Conservation (phyloP, 1,139 yeast genomes). For the Yamadazyma diospyri region DNA sequence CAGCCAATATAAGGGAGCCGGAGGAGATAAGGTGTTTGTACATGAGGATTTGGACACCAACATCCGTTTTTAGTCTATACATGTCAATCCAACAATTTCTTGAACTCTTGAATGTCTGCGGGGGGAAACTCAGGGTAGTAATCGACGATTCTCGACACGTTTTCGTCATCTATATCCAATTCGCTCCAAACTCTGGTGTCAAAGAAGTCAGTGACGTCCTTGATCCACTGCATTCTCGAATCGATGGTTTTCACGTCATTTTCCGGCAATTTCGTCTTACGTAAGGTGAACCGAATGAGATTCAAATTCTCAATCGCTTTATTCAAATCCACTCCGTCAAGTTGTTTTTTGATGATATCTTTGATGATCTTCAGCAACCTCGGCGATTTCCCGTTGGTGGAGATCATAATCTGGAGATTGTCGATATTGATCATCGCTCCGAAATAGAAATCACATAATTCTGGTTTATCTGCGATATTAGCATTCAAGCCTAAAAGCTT, state of each 20-base stretch:
- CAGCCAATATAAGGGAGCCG: slow-evolving; percentile 88
- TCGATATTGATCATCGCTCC: slow-evolving; percentile 78
- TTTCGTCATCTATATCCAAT: slow-evolving; percentile 21
- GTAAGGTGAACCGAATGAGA: slow-evolving; percentile 48
- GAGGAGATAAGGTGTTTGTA: slow-evolving; percentile 76
- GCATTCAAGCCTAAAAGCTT: slow-evolving; percentile 58
- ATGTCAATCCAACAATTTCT: slow-evolving; percentile 3
- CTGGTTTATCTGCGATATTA: slow-evolving; percentile 83
- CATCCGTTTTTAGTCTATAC: slow-evolving; percentile 7
- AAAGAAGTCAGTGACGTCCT: slow-evolving; percentile 58
- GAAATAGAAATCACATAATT: slow-evolving; percentile 79
- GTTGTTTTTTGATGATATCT: slow-evolving; percentile 49
- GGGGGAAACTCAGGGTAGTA: slow-evolving; percentile 45
- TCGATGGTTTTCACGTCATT: slow-evolving; percentile 52
- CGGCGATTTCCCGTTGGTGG: slow-evolving; percentile 83
- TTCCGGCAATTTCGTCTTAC: slow-evolving; percentile 43
- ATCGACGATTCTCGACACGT: slow-evolving; percentile 28
- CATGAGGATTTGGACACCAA: slow-evolving; percentile 56
- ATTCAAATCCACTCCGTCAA: slow-evolving; percentile 43
- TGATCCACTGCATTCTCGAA: slow-evolving; percentile 71
- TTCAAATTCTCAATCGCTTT: slow-evolving; percentile 66
- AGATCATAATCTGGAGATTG: slow-evolving; percentile 76
- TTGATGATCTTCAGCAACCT: slow-evolving; percentile 66
- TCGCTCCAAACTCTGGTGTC: slow-evolving; percentile 59
- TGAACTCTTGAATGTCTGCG: slow-evolving; percentile 28